phyloP scores from a whole-genome alignment of 1,284 basidiomycete genomes.

The Fomitopsis schrenkii region DNA sequence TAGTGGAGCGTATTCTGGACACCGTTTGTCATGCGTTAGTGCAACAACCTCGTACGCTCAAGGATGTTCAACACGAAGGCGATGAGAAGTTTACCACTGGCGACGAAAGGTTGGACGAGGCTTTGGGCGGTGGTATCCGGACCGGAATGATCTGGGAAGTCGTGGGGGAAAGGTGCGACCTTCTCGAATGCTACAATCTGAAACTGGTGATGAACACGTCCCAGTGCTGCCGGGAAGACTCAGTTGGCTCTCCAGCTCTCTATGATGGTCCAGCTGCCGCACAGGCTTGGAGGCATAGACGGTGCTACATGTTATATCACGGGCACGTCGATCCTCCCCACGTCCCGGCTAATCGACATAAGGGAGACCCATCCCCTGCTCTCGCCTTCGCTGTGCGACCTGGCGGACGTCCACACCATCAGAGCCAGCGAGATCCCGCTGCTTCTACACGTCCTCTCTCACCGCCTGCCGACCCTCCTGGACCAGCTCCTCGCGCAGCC shows the following conservation, averaged over 20 bases:
- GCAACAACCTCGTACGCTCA: conserved; percentile 33
- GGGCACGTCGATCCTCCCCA: conserved; percentile 69
- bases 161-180: conserved; percentile 76
- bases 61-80: conserved; percentile 31
- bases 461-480: conserved; percentile 59
- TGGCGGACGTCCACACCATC: conserved; percentile 69
- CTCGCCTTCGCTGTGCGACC: conserved; percentile 40
- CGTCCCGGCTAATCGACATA: conserved; percentile 60
- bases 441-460: conserved; percentile 66
- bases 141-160: conserved; percentile 82
- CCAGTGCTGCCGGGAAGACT: conserved; percentile 84
- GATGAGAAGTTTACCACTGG: conserved; percentile 62
- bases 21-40: conserved; percentile 38
- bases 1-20: conserved; percentile 47
- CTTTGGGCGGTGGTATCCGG: conserved; percentile 71
- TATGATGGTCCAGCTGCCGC: conserved; percentile 69
- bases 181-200: neutral
- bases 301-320: conserved; percentile 74
- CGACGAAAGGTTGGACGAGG: conserved; percentile 58
- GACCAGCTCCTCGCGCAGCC: conserved; percentile 25
- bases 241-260: conserved; percentile 80
- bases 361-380: conserved; percentile 45
- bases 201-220: neutral
- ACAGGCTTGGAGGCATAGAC: conserved; percentile 42
- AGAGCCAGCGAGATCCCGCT: conserved; percentile 54